Evolutionary conservation across 2,329 filamentous ascomycete genomes (phyloP), one percentile per base, ranked within the genome.

Genomic region (Pseudocercospora musae): DNA sequence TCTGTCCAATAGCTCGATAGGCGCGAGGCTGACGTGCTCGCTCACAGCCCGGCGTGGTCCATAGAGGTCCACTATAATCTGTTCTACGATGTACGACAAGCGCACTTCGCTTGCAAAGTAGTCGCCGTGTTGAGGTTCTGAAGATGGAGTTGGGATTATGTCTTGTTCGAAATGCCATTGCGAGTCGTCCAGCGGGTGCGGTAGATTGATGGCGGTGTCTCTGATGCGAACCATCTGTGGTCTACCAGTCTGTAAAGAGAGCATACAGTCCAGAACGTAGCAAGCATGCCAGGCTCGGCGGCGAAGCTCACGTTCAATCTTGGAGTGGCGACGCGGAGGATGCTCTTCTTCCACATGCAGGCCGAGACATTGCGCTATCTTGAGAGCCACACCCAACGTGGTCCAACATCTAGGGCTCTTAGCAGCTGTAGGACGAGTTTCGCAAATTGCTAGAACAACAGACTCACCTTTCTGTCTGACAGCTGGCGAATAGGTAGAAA

Each of bases 381-480:
- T 49, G 54, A 57, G 18, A n/a, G 58, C 58, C 6, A 60, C 49
- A 20, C 58, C 54, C 18, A 60, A 44, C 4, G 53, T 48, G 37
- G 54, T 60, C 58, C 58, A 60, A 40, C 52, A 56, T 23, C 58
- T 60, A 11, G 27, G 25, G 33, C 5, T 25, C 20, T 49, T 18
- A 29, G 20, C 27, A 31, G 20, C 15, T 46, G 20, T 6, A 46
- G n/a, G 10, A 20, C 15, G 6, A 21, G 20, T 18, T 20, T 46
- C 10, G n/a, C n/a, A 46, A 18, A 46, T 20, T 18, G 20, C 20
- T 21, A 10, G 10, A 21, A 21, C 42, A 46, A 20, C 20, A 15
- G 4, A 37, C 62, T 57, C 49, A 63, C 62, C 55, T 57, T 15
- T 63, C 62, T n/a, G 54, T 60, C 49, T 63, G 57, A 21, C 53